Base-by-base conservation (phyloP, 345 rosid genomes). In the Dipteronia sinensis region DNA sequence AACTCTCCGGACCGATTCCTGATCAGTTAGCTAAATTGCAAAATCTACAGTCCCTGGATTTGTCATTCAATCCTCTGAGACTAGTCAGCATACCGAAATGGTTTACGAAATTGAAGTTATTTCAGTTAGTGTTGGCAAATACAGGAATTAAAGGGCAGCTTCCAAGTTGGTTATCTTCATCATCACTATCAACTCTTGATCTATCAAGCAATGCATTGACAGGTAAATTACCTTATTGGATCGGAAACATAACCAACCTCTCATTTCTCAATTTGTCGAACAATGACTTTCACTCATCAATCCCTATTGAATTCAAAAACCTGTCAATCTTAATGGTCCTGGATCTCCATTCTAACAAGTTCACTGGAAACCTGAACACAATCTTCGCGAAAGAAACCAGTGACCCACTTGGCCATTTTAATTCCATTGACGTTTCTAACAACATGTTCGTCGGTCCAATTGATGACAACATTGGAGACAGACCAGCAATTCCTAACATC, bases 281-380 rank as follows among this genome's bases (percentile, higher is more conserved):
- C 69, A 89, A 90, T 17, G 86, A 77, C 1, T 78, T 89, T 29
- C 79, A 71, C 55, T 89, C 92, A 17, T 76, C 86, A 5, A 78
- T 90, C 25, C 94, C 92, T 1, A 70, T 13, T 12, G 87, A 83
- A 72, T 86, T 87, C 84, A 82, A 76, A 81, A 90, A 84, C 65
- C 90, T 89, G 46, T 79, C 81, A 44, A 79, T 85, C 46, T 85
- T 89, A n/a, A 83, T 83, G 89, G 92, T 86, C 80, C 89, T 90
- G 71, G 92, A 89, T 79, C 89, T 89, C 49, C 94, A 90, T 73
- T 90, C 92, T 47, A 90, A 90, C 83, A 85, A 80, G 65, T 80
- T 89, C 23, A 73, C 61, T 2, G 90, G 94, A 20, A 23, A 17
- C 64, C 56, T 85, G 31, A 82, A 80, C 17, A 49, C 73, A 2